Evolutionary conservation across 2,329 filamentous ascomycete species (phyloP).

Genomic region (Hymenoscyphus occultus): DNA sequence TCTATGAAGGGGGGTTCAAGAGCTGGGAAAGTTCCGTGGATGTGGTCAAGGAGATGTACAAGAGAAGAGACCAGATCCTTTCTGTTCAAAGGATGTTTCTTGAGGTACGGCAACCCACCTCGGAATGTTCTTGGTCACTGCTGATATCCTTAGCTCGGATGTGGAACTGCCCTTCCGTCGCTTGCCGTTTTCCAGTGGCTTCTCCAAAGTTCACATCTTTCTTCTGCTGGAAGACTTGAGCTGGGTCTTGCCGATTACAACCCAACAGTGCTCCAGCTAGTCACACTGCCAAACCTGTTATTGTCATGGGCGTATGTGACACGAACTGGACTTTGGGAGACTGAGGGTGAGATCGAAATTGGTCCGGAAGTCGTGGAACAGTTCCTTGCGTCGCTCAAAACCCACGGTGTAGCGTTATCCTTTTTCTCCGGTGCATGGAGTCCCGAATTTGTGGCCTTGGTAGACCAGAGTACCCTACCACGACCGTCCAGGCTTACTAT

Average conservation of each 20-base stretch:
- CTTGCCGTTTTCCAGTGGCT: conserved; percentile 66
- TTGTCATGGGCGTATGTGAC: conserved; percentile 55
- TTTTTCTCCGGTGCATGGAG: conserved; percentile 78
- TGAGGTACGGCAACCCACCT: conserved; percentile 29
- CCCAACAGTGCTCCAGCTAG: conserved; percentile 70
- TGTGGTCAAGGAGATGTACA: conserved; percentile 58
- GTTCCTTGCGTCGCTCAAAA: conserved; percentile 55
- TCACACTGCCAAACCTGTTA: conserved; percentile 76
- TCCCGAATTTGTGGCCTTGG: conserved; percentile 56
- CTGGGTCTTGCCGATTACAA: conserved; percentile 79
- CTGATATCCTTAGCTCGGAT: conserved; percentile 59
- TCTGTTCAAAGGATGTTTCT: conserved; percentile 26
- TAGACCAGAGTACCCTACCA: conserved; percentile 37
- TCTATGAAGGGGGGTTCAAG: conserved; percentile 87
- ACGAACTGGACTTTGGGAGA: conserved; percentile 26
- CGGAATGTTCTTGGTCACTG: background rate
- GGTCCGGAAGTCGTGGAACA: conserved; percentile 49
- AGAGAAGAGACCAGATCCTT: conserved; percentile 18
- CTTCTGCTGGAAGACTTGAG: conserved; percentile 40
- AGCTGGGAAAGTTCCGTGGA: conserved; percentile 87
- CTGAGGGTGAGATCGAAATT: conserved; percentile 36
- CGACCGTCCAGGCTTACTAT: conserved; percentile 46
- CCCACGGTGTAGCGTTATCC: conserved; percentile 52
- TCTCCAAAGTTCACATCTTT: conserved; percentile 31
- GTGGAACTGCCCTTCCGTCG: conserved; percentile 72